A percentile compares a stretch with the other conserved stretches of the same genome.
Evolutionary conservation across 2,329 filamentous ascomycete genomes (phyloP).

Genomic region (Eurotiales sp.): DNA sequence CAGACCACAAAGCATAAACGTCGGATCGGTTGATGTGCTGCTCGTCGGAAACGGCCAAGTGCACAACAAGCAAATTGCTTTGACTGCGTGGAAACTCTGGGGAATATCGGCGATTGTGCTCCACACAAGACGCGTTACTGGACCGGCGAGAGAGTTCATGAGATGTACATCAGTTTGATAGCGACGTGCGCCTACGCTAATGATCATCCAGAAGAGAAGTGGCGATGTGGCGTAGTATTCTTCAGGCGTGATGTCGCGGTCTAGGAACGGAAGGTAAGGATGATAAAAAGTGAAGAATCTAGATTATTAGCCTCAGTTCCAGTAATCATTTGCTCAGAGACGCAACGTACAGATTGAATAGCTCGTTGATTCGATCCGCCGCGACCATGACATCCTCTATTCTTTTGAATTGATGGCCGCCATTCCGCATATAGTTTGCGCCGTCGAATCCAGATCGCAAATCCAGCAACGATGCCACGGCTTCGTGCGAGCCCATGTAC

Average conservation of each 20-base stretch:
- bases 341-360: conserved; percentile 43
- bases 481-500: conserved; percentile 47
- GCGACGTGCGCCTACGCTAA: conserved; percentile 59
- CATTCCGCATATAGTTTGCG: conserved; percentile 45
- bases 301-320: too few relatives aligned
- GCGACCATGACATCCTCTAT: conserved; percentile 49
- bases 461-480: conserved; percentile 49
- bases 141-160: conserved; percentile 50
- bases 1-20: conserved; percentile 62
- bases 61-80: conserved; percentile 60
- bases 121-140: conserved; percentile 58
- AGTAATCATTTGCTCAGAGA: too few relatives aligned
- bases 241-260: conserved; percentile 51
- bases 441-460: conserved; percentile 46
- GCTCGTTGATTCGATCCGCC: conserved; percentile 41
- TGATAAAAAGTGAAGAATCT: conserved; percentile 64
- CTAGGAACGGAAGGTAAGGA: conserved; percentile 61
- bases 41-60: conserved; percentile 63
- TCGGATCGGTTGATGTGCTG: conserved; percentile 61
- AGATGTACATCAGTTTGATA: conserved; percentile 54
- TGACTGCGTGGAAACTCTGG: conserved; percentile 62
- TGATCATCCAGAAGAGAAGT: conserved; percentile 66
- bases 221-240: conserved; percentile 57
- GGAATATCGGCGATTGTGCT: conserved; percentile 58
- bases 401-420: conserved; percentile 46